These are phyloP conservation scores for Lecanicillium sp. DNA, from an alignment of 2,329 filamentous ascomycete species.

Conservation along the genomic window DNA sequence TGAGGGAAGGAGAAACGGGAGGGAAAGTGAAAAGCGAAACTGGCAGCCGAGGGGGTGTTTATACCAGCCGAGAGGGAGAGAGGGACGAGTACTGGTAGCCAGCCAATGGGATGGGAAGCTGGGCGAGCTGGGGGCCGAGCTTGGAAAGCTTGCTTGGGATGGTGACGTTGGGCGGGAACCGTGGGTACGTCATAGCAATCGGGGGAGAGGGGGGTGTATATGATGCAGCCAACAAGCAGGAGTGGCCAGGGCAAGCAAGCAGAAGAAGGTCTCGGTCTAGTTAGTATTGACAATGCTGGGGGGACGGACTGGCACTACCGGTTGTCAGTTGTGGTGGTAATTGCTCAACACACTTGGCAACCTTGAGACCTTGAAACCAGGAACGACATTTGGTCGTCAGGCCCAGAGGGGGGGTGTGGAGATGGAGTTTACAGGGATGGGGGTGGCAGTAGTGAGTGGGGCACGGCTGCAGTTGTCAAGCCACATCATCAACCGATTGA, in stretches of 20 bases:
- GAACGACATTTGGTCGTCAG: slow-evolving; percentile 3
- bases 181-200: slow-evolving; percentile 15
- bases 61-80: slow-evolving; percentile 9
- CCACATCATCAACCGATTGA: too few relatives aligned
- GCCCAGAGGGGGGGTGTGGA: background rate
- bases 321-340: too few relatives aligned
- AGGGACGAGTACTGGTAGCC: background rate
- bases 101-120: background rate
- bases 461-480: too few relatives aligned
- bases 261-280: slow-evolving; percentile 3
- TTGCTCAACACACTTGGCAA: too few relatives aligned
- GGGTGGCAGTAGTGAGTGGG: too few relatives aligned
- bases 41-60: slow-evolving; percentile 14
- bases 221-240: background rate
- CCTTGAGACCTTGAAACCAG: slow-evolving; percentile 11
- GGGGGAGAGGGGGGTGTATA: background rate
- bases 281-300: slow-evolving; percentile 5
- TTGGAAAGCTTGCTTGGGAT: slow-evolving; percentile 10
- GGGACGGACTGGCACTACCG: too few relatives aligned
- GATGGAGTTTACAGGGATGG: too few relatives aligned
- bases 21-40: background rate
- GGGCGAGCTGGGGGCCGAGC: slow-evolving; percentile 8
- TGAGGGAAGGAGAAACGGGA: background rate
- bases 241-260: background rate
- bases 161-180: slow-evolving; percentile 13